Evolutionary conservation across 2,329 filamentous ascomycete genomes (phyloP), one percentile per base, ranked within the genome.

Genomic region (Camillea tinctor): DNA sequence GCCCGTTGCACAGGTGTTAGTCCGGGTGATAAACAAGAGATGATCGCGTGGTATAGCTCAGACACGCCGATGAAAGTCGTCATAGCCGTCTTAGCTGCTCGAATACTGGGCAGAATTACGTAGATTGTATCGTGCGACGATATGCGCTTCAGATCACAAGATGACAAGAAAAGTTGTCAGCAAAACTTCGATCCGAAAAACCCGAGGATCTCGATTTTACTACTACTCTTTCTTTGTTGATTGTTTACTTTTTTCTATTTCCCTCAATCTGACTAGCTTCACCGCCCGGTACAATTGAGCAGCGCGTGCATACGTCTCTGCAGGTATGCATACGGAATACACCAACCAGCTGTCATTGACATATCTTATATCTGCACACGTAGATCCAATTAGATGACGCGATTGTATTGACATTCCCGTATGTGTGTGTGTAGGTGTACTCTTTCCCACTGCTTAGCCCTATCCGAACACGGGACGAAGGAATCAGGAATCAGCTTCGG

Each of bases 261-360:
- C 20, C 59, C 49, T 26, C 55, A 50, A 44, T 60, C 36, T 40
- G 52, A 54, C 54, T 56, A 58, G 56, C 60, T 55, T 52, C 59
- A 54, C 60, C 60, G 61, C 65, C 66, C 63, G 62, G 58, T 52
- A 59, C n/a, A n/a, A n/a, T 52, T 23, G 26, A 54, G 64, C 64
- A 55, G 65, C 63, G 65, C 63, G 53, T 66, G 66, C 64, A 68
- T 68, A 48, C 52, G 21, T n/a, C n/a, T n/a, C n/a, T n/a, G n/a
- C n/a, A n/a, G n/a, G n/a, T 54, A 60, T 51, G 62, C 58, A 59
- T 61, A 59, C 61, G 57, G 57, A 60, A 59, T 52, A 30, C 54
- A 60, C 51, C 49, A 60, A 54, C 55, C 56, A 59, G 57, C 54
- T 56, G 30, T 36, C 49, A 53, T n/a, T 30, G 26, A 7, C 26